Evolutionary conservation across 257 asterid genomes (phyloP).

Genomic region (Scutellaria baicalensis): DNA sequence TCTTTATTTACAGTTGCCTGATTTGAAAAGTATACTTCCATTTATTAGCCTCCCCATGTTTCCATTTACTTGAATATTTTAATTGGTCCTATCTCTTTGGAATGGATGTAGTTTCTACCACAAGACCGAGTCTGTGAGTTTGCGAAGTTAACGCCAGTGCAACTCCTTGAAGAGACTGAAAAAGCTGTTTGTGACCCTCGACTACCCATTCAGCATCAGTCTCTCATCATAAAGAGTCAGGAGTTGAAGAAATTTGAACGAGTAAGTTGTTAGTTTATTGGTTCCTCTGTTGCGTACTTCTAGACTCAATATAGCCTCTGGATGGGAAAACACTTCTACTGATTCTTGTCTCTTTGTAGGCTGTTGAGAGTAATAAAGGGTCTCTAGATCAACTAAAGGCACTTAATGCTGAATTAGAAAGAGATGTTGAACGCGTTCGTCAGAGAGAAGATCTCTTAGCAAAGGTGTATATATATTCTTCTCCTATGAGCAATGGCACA

Average conservation of each 20-base stretch:
- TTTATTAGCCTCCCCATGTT: slow-evolving; percentile 1
- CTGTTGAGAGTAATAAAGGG: slow-evolving; percentile 63
- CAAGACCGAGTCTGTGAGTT: slow-evolving; percentile 99
- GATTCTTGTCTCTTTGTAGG: slow-evolving; percentile 34
- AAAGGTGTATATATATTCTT: slow-evolving; percentile 37
- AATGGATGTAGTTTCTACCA: slow-evolving; percentile 72
- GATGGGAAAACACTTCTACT: slow-evolving; percentile 1
- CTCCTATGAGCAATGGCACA: background rate
- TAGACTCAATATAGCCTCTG: background rate
- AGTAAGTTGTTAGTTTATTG: slow-evolving; percentile 42
- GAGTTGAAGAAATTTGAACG: slow-evolving; percentile 74
- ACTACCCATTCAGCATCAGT: slow-evolving; percentile 59
- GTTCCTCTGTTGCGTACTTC: slow-evolving; percentile 13
- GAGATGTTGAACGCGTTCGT: slow-evolving; percentile 87
- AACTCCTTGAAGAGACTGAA: slow-evolving; percentile 94
- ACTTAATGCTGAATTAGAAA: slow-evolving; percentile 72
- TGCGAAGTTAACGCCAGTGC: slow-evolving; percentile 93
- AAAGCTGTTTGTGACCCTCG: slow-evolving; percentile 94
- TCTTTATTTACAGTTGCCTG: slow-evolving; percentile 3
- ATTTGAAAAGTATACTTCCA: background rate
- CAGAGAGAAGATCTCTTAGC: slow-evolving; percentile 82
- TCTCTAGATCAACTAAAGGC: slow-evolving; percentile 65
- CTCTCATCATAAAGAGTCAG: slow-evolving; percentile 63
- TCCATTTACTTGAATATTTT: background rate
- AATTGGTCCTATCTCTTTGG: slow-evolving; percentile 3